Evolutionary conservation across 768 basidiomycete species (phyloP).

Genomic region (Amanita thiersii): DNA sequence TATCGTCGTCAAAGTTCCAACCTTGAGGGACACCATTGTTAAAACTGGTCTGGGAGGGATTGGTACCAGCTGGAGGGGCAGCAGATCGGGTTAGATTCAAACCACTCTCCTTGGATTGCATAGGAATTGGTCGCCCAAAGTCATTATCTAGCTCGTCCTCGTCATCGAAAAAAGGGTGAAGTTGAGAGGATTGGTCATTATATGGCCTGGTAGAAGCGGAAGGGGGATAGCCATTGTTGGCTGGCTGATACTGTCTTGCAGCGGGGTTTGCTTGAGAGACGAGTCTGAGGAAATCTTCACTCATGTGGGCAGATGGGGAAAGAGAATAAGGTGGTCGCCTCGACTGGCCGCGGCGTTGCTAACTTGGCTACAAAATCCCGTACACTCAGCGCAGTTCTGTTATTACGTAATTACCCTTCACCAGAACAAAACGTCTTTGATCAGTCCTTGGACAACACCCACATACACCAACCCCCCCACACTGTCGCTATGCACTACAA

Average conservation of each 20-base stretch:
- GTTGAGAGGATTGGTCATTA: slow-evolving; percentile 35
- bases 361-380: neutral
- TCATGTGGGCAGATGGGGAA: slow-evolving; percentile 28
- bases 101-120: slow-evolving; percentile 46
- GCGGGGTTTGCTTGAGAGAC: slow-evolving; percentile 70
- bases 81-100: slow-evolving; percentile 52
- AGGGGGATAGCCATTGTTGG: slow-evolving; percentile 56
- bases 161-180: slow-evolving; percentile 84
- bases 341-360: neutral
- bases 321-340: neutral
- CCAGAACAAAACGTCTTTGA: no score
- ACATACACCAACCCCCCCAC: no score
- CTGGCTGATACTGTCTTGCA: slow-evolving; percentile 38
- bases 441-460: no score
- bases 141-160: slow-evolving; percentile 72
- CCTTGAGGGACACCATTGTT: slow-evolving; percentile 47
- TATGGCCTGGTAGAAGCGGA: slow-evolving; percentile 32
- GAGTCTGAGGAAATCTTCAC: slow-evolving; percentile 67
- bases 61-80: slow-evolving; percentile 54
- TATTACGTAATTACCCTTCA: no score
- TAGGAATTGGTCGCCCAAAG: slow-evolving; percentile 44
- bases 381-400: no score
- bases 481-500: no score
- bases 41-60: slow-evolving; percentile 36
- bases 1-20: slow-evolving; percentile 72